phyloP scores from a whole-genome alignment of 306 rosid genomes.

The Dicorynia guianensis region DNA sequence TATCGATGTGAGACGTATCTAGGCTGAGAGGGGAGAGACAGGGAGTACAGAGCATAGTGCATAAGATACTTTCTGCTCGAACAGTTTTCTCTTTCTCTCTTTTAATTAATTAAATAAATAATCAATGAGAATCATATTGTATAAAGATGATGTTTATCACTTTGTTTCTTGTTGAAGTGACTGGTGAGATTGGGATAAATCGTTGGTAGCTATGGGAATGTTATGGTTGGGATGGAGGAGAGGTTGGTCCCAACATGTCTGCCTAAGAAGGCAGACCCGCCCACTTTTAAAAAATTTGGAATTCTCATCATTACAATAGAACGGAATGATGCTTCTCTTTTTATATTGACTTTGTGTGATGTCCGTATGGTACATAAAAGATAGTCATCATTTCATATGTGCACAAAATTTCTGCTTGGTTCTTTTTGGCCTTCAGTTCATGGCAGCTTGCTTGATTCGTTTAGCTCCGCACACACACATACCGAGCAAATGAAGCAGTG shows the following conservation, averaged over 20 bases:
- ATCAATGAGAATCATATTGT: constrained; percentile 14
- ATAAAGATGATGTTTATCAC: background rate
- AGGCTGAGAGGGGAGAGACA: constrained; percentile 18
- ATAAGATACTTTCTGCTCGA: constrained; percentile 31
- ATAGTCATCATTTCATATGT: constrained; percentile 44
- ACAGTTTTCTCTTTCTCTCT: background rate
- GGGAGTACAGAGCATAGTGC: constrained; percentile 12
- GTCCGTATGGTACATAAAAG: constrained; percentile 20
- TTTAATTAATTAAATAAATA: background rate
- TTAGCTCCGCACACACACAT: background rate
- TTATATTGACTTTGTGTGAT: constrained; percentile 61
- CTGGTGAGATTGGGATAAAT: constrained; percentile 21
- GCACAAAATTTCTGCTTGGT: constrained; percentile 30
- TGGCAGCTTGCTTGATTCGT: constrained; percentile 24
- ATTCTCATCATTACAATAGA: constrained; percentile 54
- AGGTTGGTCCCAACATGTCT: constrained; percentile 42
- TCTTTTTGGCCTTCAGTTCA: constrained; percentile 34
- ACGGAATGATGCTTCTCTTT: constrained; percentile 59
- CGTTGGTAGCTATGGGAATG: constrained; percentile 22
- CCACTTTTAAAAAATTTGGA: constrained; percentile 45
- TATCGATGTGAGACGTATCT: constrained; percentile 46
- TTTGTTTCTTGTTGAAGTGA: background rate
- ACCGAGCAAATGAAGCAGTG: background rate
- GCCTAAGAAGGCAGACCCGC: constrained; percentile 42
- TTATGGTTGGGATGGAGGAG: constrained; percentile 8